phyloP scores from a whole-genome alignment of 2,329 filamentous ascomycete species.

The Calonectria fujianensis region DNA sequence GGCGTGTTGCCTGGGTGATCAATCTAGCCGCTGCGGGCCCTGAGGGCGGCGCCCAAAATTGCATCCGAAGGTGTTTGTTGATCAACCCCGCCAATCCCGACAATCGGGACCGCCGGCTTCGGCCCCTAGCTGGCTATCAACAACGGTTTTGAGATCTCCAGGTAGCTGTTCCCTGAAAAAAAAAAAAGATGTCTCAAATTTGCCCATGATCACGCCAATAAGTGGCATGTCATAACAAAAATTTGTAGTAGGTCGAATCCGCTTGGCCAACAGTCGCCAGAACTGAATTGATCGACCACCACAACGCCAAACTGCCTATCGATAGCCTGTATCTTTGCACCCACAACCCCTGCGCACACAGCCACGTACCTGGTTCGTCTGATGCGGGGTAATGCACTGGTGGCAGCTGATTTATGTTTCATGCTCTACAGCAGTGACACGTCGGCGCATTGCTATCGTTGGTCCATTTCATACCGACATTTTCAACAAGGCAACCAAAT shows the following conservation, averaged over 20 bases:
- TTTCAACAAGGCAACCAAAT: background rate
- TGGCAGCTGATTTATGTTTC: background rate
- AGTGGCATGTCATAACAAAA: background rate
- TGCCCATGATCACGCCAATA: background rate
- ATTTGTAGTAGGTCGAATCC: background rate
- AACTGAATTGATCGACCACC: background rate
- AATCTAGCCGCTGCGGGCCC: background rate
- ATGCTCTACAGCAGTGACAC: background rate
- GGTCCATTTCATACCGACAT: background rate
- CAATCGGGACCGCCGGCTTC: background rate
- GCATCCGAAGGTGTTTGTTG: background rate
- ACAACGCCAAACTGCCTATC: background rate
- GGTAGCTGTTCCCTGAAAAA: background rate
- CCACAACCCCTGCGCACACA: background rate
- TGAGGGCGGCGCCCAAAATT: background rate
- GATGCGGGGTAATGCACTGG: background rate
- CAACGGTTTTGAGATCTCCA: background rate
- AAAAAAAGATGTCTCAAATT: background rate
- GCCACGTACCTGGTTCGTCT: background rate
- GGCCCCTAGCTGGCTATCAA: background rate
- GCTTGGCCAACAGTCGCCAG: background rate
- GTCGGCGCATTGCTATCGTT: background rate
- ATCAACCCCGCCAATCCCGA: background rate
- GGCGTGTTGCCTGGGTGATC: background rate
- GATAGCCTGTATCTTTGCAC: background rate